Evolutionary conservation across 345 rosid species (phyloP), one percentile per base, ranked within the genome.

Genomic region (Salix brachista): DNA sequence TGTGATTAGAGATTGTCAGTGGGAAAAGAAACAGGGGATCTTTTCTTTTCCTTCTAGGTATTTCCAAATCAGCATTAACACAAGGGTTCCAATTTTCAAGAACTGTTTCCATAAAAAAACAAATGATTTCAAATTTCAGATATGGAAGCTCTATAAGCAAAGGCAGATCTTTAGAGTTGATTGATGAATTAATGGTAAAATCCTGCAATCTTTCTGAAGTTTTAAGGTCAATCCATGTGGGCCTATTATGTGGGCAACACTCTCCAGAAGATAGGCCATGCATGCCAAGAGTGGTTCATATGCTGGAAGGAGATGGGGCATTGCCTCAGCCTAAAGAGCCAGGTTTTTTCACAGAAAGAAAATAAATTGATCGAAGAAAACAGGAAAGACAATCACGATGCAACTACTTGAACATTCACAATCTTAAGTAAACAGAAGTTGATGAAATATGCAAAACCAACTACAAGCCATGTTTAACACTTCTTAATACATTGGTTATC

Each of bases 241-340:
- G 83, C 58, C 50, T 86, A 9, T 75, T 83, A 62, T 84, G 89
- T 42, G 84, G 82, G 72, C 83, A 86, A 74, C 82, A 84, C 14
- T 64, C 70, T 58, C 81, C 85, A 13, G 75, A 65, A 4, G 80
- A 80, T 26, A 80, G 89, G 78, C 87, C 84, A 73, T 71, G 67
- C 73, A 78, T 82, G 89, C 79, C 84, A 9, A 54, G 82, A 58
- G 81, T 84, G 78, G 85, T 80, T 30, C 70, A 82, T 9, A 86
- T 84, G 89, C 70, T 86, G 66, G 65, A 76, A 9, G 56, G 79
- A 30, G 78, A 83, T 23, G 75, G 58, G 48, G 37, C 41, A 60
- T 72, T 80, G 68, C 76, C 84, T 23, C 65, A 79, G 62, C 86
- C 85, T 7, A 71, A 80, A 17, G 80, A 77, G 36, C 86, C 86